These are phyloP conservation scores for Corylus americana DNA, from an alignment of 306 rosid species.

Conservation along the genomic window DNA sequence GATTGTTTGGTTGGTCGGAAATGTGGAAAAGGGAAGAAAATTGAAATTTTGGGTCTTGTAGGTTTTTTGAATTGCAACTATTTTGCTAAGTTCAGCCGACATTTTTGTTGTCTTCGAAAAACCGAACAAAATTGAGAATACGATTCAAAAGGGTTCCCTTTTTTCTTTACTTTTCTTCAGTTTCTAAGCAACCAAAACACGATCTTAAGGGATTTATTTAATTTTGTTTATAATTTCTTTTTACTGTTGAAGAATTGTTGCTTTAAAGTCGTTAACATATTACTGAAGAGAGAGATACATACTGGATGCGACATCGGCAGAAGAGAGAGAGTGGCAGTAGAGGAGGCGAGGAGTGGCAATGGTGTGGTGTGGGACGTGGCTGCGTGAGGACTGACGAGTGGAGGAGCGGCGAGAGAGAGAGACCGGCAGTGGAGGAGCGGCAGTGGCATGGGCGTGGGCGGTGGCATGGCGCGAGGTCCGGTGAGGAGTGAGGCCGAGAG, in stretches of 20 bases:
- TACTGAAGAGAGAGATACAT: neutral
- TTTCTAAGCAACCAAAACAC: neutral
- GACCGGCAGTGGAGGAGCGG: no score
- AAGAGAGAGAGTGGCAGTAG: no score
- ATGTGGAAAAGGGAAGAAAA: neutral
- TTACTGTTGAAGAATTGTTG: neutral
- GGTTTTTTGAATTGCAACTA: neutral
- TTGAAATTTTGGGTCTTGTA: constrained; percentile 23
- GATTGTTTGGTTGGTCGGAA: neutral
- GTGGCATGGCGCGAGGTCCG: no score
- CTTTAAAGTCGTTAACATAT: neutral
- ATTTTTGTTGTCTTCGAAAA: neutral
- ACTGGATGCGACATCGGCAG: no score
- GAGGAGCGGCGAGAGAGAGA: no score
- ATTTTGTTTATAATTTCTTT: neutral
- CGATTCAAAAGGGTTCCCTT: neutral
- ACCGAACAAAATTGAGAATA: neutral
- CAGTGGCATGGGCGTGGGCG: no score
- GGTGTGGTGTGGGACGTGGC: no score
- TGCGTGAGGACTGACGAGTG: no score
- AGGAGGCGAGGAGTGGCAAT: no score
- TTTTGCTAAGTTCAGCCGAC: constrained; percentile 1
- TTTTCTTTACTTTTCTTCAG: neutral
- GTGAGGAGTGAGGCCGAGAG: no score
- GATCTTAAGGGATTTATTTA: neutral